phyloP scores from a whole-genome alignment of 1,284 basidiomycete species.

The Trichosporon inkin region DNA sequence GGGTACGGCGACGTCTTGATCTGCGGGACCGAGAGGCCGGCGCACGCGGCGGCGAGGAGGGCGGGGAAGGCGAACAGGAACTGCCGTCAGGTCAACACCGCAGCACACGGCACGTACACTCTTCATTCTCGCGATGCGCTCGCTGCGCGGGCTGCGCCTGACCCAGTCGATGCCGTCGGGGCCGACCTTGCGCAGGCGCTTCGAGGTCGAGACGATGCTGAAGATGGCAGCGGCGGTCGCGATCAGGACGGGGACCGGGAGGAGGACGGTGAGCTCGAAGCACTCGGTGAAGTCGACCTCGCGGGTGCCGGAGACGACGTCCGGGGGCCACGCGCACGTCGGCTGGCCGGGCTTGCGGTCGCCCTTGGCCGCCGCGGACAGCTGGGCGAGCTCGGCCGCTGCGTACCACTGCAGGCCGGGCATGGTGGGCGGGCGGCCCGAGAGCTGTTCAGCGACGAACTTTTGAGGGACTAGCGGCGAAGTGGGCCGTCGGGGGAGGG shows the following conservation, averaged over 20 bases:
- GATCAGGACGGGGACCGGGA: constrained; percentile 55
- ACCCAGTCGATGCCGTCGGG: constrained; percentile 20
- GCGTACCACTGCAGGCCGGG: constrained; percentile 18
- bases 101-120: constrained; percentile 60
- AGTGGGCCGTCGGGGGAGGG: background rate
- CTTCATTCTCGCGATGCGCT: constrained; percentile 59
- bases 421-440: constrained; percentile 11
- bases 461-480: background rate
- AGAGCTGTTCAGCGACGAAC: background rate
- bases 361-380: constrained; percentile 7
- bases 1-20: constrained; percentile 51
- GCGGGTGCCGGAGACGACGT: constrained; percentile 55
- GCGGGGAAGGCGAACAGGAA: constrained; percentile 43
- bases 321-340: constrained; percentile 37
- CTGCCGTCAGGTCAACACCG: constrained; percentile 49
- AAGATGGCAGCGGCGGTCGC: constrained; percentile 35
- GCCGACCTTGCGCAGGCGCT: constrained; percentile 26
- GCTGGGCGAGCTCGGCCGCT: constrained; percentile 7
- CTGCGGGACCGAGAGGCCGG: constrained; percentile 56
- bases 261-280: constrained; percentile 69
- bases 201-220: constrained; percentile 49
- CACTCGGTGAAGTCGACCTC: constrained; percentile 78
- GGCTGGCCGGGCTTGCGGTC: constrained; percentile 11
- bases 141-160: constrained; percentile 48
- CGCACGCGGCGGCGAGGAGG: constrained; percentile 56